Evolutionary conservation across 2,329 filamentous ascomycete species (phyloP), one percentile per base, ranked within the genome.

Genomic region (Graphiopsis chlorocephala): DNA sequence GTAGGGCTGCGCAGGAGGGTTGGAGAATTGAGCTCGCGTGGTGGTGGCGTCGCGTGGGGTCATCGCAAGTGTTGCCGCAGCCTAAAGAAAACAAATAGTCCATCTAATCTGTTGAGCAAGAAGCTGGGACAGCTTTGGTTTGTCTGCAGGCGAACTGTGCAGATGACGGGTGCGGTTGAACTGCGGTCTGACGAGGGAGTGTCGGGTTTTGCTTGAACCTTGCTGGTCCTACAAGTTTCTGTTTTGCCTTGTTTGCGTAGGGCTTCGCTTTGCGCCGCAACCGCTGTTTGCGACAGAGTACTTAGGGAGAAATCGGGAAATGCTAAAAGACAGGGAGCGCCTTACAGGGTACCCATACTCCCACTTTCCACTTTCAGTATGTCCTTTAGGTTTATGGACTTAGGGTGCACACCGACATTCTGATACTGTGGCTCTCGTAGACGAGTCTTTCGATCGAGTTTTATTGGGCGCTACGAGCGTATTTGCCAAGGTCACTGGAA

Each of bases 201-300:
- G 38, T 45, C 38, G 26, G 26, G 26, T 17, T 29, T 25, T 28
- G 14, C 50, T 53, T 11, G 14, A 28, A 52, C 15, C 25, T 28
- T 26, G 48, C 48, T 52, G 23, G 15, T n/a, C 5, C 10, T 8
- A 45, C 8, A 12, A 10, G 17, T 31, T 10, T 53, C 50, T 31
- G 20, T 31, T 31, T 28, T 29, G 6, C 50, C 50, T 31, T 20
- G 20, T 31, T 28, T 29, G 6, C 50, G 28, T 45, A 29, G 50
- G 17, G 50, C 26, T 29, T 28, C 26, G 26, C 1, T 31, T 53
- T 31, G 50, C 50, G 50, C 50, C n/a, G 50, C 50, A 53, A 31
- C 50, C 50, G 50, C 50, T 53, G 50, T 53, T 53, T 53, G 50
- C 50, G 50, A 53, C 50, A 53, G 50, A 53, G 38, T 45, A 45